Evolutionary conservation across 1,139 yeast genomes (phyloP), one percentile per base, ranked within the genome.

Genomic region (Sugiyamaella xylanicola): DNA sequence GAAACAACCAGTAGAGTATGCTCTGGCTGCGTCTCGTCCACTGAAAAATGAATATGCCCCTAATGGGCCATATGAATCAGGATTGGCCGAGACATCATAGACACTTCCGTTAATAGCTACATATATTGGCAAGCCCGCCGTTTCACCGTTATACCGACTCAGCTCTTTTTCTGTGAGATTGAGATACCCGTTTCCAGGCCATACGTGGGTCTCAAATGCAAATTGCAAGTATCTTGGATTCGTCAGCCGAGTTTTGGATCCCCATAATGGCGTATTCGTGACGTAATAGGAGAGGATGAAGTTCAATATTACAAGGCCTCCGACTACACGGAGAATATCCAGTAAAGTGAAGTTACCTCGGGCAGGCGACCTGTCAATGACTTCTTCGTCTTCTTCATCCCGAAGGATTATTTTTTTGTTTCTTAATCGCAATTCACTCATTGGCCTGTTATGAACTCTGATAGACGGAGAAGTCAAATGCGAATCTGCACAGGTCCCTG

Each of bases 1-100:
- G 61, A 88, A 81, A 65, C 96, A 88, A 3, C 95, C 95, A 1
- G 93, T 88, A 2, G 84, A 86, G 64, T 82, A 85, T 22, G 90
- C 90, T 48, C 96, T 72, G 0, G 93, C 86, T 45, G 83, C 80
- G 67, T 89, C 96, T 48, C 72, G 74, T 0, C 95, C 96, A 21
- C 84, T 78, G 65, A 89, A 81, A 53, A 77, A 73, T 3, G 74
- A 68, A 67, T 88, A 88, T 0, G 85, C 69, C 0, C 91, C 91
- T 0, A 76, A 74, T 0, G 87, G 86, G 0, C 90, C 90, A 67
- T 89, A 88, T 1, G 85, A 72, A 1, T 67, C 71, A 1, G 77
- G 73, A n/a, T 81, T 74, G 0, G 78, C 69, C 2, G 83, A 71
- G 1, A 88, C 96, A 65, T 88, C 96, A 68, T 78, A 88, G 0